Conservation (phyloP, 2,329 filamentous ascomycete species). For the Verticillium longisporum region DNA sequence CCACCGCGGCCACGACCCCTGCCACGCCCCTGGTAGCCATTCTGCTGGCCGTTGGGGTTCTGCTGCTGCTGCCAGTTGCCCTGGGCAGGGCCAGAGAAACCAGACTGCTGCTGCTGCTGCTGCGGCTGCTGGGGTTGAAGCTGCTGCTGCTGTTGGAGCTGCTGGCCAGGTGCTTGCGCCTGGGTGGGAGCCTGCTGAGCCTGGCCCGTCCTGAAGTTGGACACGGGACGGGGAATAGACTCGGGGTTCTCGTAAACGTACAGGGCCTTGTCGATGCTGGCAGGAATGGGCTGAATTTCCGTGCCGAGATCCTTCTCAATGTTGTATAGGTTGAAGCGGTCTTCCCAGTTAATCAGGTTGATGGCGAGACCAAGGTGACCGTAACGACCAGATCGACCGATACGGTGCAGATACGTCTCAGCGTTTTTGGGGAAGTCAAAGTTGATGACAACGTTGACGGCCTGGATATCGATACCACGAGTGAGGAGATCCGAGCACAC, state of each 20-base stretch:
- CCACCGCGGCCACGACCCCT: slow-evolving; percentile 17
- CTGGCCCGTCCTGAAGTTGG: slow-evolving; percentile 33
- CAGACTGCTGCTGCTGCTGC: slow-evolving; percentile 15
- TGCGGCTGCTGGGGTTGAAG: slow-evolving; percentile 5
- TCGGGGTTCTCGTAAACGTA: slow-evolving; percentile 98
- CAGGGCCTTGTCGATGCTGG: slow-evolving; percentile 91
- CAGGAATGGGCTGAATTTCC: slow-evolving; percentile 94
- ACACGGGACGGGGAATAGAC: slow-evolving; percentile 78
- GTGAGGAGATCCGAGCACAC: slow-evolving; percentile 97
- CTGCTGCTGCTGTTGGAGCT: slow-evolving; percentile 17
- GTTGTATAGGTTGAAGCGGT: slow-evolving; percentile 97
- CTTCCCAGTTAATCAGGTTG: slow-evolving; percentile 99
- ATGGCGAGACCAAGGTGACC: slow-evolving; percentile 96
- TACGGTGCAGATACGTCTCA: slow-evolving; percentile 96
- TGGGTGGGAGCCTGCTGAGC: slow-evolving; percentile 10
- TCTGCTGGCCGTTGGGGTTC: slow-evolving; percentile 20
- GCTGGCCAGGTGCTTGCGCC: slow-evolving; percentile 16
- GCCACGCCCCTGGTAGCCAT: slow-evolving; percentile 23
- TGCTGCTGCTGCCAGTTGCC: slow-evolving; percentile 23
- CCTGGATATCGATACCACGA: slow-evolving; percentile 98
- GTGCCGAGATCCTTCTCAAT: slow-evolving; percentile 97
- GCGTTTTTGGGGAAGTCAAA: slow-evolving; percentile 99
- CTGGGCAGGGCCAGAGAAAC: slow-evolving; percentile 15
- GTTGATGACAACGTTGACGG: slow-evolving; percentile 99
- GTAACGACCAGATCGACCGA: slow-evolving; percentile 94